These are phyloP conservation scores for Candida suzukii DNA, from an alignment of 805 yeast species.

Conservation along the genomic window DNA sequence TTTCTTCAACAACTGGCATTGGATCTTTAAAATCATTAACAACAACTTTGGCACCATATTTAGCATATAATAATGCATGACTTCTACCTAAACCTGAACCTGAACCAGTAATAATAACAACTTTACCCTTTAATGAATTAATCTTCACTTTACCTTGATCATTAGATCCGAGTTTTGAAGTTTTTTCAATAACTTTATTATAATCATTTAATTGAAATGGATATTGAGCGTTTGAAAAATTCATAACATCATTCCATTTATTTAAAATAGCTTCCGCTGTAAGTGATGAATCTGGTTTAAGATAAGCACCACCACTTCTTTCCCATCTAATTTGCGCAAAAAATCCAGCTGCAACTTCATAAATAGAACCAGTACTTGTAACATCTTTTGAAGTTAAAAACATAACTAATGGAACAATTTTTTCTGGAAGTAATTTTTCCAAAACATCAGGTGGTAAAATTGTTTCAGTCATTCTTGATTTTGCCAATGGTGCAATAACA, in stretches of 20 bases:
- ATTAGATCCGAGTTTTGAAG: constrained; percentile 38
- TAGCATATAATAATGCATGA: constrained; percentile 79
- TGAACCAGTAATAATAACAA: constrained; percentile 90
- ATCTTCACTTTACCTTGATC: constrained; percentile 41
- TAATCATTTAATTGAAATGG: constrained; percentile 74
- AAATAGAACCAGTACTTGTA: constrained; percentile 65
- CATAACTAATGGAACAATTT: constrained; percentile 86
- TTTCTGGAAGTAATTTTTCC: constrained; percentile 76
- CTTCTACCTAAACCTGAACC: constrained; percentile 92
- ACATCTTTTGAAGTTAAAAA: constrained; percentile 65
- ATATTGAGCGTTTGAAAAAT: constrained; percentile 56
- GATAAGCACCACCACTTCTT: constrained; percentile 78
- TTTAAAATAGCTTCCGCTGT: constrained; percentile 81
- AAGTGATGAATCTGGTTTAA: constrained; percentile 69
- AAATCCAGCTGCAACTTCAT: constrained; percentile 92
- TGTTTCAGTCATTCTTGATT: constrained; percentile 92
- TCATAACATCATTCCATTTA: constrained; percentile 55
- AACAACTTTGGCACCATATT: constrained; percentile 91
- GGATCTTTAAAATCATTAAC: constrained; percentile 87
- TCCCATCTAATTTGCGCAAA: constrained; percentile 93
- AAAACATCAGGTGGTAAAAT: constrained; percentile 81
- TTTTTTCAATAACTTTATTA: constrained; percentile 46
- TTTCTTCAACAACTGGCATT: constrained; percentile 63
- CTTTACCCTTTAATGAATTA: constrained; percentile 69
- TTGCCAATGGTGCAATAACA: constrained; percentile 90